These are phyloP conservation scores for Coix lacrymajobi DNA, from an alignment of 176 grass and related monocot species.

Conservation along the genomic window DNA sequence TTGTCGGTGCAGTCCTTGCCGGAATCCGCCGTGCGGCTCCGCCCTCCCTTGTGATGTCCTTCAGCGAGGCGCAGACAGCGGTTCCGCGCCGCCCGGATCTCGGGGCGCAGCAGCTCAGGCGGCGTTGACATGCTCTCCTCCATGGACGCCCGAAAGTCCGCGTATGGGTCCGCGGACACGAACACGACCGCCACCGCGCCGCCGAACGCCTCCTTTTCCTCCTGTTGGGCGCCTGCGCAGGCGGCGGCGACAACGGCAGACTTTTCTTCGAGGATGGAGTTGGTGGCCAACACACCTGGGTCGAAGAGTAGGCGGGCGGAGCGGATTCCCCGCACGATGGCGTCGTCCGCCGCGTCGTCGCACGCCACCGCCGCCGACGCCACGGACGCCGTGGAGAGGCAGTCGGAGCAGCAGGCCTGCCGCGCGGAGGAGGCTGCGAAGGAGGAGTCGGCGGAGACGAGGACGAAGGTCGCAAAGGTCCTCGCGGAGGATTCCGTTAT, in stretches of 20 bases:
- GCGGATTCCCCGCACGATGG: conserved; percentile 34
- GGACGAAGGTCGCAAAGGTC: conserved; percentile 45
- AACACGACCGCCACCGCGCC: conserved; percentile 54
- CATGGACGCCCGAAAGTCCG: conserved; percentile 74
- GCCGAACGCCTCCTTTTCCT: neutral
- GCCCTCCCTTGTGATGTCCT: conserved; percentile 34
- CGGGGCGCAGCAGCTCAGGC: too few species aligned
- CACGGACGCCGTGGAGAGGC: conserved; percentile 49
- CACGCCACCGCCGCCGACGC: neutral
- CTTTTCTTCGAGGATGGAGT: conserved; percentile 51
- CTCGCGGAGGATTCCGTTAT: too few species aligned
- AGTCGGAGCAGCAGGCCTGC: conserved; percentile 35
- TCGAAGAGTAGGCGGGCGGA: conserved; percentile 69
- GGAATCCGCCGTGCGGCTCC: conserved; percentile 12
- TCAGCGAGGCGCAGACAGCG: too few species aligned
- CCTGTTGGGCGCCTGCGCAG: neutral
- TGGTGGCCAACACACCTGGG: conserved; percentile 36
- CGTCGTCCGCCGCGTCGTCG: conserved; percentile 22
- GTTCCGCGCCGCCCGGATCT: too few species aligned
- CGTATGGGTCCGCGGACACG: conserved; percentile 71
- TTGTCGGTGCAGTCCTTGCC: conserved; percentile 13
- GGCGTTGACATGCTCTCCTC: too few species aligned
- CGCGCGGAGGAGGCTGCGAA: conserved; percentile 53
- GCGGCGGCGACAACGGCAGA: accelerated
- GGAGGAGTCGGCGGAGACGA: conserved; percentile 54